Evolutionary conservation across 164 flowering plant species (phyloP).

Genomic region (Macadamia tetraphylla): DNA sequence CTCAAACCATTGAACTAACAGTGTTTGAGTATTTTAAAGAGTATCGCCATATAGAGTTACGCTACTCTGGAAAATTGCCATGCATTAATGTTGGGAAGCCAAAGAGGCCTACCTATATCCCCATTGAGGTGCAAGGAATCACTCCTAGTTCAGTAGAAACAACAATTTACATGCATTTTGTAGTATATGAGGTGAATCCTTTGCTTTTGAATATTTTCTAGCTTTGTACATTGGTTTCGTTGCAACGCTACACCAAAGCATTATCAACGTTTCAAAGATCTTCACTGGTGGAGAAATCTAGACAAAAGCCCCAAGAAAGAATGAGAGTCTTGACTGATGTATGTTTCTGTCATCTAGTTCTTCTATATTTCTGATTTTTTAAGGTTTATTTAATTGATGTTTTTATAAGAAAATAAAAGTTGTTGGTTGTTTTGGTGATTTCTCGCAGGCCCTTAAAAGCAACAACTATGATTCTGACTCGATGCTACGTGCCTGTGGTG

Average conservation of each 20-base stretch:
- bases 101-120: conserved; percentile 52
- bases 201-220: conserved; percentile 13
- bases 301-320: conserved; percentile 90
- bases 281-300: conserved; percentile 85
- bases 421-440: neutral
- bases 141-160: neutral
- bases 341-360: conserved; percentile 11
- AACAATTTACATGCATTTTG: neutral
- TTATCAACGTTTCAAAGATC: conserved; percentile 66
- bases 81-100: conserved; percentile 75
- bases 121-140: conserved; percentile 44
- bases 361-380: neutral
- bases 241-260: conserved; percentile 89
- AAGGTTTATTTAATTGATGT: too few relatives aligned
- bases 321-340: conserved; percentile 62
- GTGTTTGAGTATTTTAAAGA: conserved; percentile 61
- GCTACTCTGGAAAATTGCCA: conserved; percentile 43
- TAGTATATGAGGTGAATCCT: too few relatives aligned
- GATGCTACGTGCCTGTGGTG: conserved; percentile 55
- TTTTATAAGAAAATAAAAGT: too few relatives aligned
- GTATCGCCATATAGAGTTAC: conserved; percentile 29
- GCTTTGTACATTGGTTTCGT: conserved; percentile 76
- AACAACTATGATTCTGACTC: conserved; percentile 66
- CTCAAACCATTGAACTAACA: conserved; percentile 32
- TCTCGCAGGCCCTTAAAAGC: conserved; percentile 28